phyloP scores from a whole-genome alignment of 352 stramenopile genomes.

The Phytophthora sp. region DNA sequence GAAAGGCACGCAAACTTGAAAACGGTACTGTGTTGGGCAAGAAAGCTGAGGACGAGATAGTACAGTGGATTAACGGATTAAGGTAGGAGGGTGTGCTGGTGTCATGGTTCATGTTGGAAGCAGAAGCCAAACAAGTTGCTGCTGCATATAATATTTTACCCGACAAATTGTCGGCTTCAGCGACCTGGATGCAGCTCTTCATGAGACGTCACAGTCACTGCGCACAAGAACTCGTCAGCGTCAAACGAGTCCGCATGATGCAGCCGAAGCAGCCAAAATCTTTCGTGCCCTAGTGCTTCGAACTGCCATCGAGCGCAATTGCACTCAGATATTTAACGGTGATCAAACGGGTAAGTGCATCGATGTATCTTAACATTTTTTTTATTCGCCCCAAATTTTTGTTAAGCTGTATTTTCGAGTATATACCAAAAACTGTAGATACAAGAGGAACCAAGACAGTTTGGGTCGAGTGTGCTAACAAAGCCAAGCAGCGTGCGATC shows the following conservation, averaged over 20 bases:
- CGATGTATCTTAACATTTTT: too few species aligned
- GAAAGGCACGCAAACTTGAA: neutral
- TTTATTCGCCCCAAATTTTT: too few species aligned
- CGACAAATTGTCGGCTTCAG: neutral
- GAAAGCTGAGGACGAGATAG: neutral
- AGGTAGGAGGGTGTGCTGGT: slow-evolving; percentile 9
- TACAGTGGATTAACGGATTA: slow-evolving; percentile 14
- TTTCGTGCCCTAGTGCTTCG: slow-evolving; percentile 4
- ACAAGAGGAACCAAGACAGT: too few species aligned
- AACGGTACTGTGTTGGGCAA: neutral
- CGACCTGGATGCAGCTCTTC: slow-evolving; percentile 10
- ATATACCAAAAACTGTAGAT: too few species aligned
- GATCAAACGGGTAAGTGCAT: neutral
- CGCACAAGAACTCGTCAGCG: slow-evolving; percentile 13
- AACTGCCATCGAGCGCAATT: slow-evolving; percentile 15
- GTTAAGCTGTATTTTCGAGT: too few species aligned
- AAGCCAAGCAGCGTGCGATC: too few species aligned
- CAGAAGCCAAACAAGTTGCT: slow-evolving; percentile 9
- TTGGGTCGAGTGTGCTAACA: too few species aligned
- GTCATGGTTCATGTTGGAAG: slow-evolving; percentile 11
- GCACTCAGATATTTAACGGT: neutral
- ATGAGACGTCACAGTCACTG: slow-evolving; percentile 17
- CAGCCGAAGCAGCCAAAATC: neutral
- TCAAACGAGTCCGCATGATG: slow-evolving; percentile 15
- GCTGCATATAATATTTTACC: neutral